phyloP scores from a whole-genome alignment of 208 protist species.

The Phytomonas francai region DNA sequence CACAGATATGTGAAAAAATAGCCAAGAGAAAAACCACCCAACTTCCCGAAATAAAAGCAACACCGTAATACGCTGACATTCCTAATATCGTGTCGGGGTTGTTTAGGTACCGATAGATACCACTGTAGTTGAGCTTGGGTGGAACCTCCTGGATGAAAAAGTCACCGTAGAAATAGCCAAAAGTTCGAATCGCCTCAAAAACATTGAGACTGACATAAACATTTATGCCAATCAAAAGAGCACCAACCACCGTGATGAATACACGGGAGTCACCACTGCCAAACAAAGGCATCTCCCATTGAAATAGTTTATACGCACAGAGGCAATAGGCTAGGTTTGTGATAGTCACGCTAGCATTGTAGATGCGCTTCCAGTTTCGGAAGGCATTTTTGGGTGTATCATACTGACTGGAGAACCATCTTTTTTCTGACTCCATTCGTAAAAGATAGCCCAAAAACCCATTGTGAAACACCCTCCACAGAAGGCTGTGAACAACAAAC shows the following conservation, averaged over 20 bases:
- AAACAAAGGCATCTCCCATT: conserved; percentile 37
- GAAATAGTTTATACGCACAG: conserved; percentile 36
- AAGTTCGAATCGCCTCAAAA: conserved; percentile 87
- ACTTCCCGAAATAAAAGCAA: conserved; percentile 84
- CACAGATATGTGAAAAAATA: conserved; percentile 58
- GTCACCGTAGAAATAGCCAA: conserved; percentile 92
- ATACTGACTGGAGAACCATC: conserved; percentile 80
- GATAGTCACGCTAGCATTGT: conserved; percentile 69
- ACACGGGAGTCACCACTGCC: conserved; percentile 25
- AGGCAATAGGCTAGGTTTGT: conserved; percentile 43
- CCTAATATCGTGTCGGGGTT: conserved; percentile 89
- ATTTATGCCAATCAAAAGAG: conserved; percentile 77
- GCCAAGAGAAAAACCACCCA: conserved; percentile 59
- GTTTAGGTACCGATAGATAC: conserved; percentile 94
- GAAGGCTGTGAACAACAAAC: conserved; percentile 50
- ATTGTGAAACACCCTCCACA: conserved; percentile 80
- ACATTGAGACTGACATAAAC: conserved; percentile 67
- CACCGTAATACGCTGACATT: conserved; percentile 84
- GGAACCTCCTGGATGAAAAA: conserved; percentile 76
- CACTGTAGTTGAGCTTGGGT: conserved; percentile 79
- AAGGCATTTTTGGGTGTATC: conserved; percentile 62
- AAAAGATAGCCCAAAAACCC: conserved; percentile 77
- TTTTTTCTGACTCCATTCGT: conserved; percentile 40
- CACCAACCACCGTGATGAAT: conserved; percentile 37
- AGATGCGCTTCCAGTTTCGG: conserved; percentile 88